A percentile compares a stretch with the other conserved stretches of the same genome.
Evolutionary conservation across 2,329 filamentous ascomycete species (phyloP).

Genomic region (Chrysoporthe deuterocubensis): DNA sequence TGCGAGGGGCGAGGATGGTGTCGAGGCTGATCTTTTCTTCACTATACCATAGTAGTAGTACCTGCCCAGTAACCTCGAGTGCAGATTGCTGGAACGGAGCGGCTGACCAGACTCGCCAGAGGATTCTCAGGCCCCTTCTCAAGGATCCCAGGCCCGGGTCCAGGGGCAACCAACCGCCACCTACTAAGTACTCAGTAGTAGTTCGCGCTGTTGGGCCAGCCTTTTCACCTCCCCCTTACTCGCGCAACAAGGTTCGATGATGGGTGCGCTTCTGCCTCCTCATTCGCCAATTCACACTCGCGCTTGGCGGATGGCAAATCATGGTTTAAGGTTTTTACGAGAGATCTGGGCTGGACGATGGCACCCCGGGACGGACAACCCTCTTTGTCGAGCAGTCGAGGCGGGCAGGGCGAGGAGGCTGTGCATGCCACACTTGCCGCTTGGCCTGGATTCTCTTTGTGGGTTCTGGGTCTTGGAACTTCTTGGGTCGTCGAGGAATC

Average conservation of each 20-base stretch:
- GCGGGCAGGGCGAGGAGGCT: background rate
- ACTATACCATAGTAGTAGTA: background rate
- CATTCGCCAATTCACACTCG: slow-evolving; percentile 1
- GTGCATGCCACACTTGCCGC: background rate
- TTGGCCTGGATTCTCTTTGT: background rate
- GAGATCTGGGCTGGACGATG: slow-evolving; percentile 2
- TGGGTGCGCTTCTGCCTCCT: background rate
- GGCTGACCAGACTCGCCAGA: background rate
- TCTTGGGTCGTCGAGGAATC: background rate
- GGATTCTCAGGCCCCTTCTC: background rate
- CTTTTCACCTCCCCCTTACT: background rate
- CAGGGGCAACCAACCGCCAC: background rate
- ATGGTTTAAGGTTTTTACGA: slow-evolving; percentile 2
- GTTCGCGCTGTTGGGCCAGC: background rate
- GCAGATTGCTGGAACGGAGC: background rate
- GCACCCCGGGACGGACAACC: background rate
- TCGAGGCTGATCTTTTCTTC: background rate
- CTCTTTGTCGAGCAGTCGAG: background rate
- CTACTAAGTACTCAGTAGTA: background rate
- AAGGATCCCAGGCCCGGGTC: background rate
- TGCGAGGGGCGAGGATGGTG: background rate
- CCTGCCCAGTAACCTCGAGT: background rate
- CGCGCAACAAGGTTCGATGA: background rate
- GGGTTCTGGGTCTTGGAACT: background rate
- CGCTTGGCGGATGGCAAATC: background rate